Evolutionary conservation across 805 yeast species (phyloP).

Genomic region (Lipomyces chichibuensis): DNA sequence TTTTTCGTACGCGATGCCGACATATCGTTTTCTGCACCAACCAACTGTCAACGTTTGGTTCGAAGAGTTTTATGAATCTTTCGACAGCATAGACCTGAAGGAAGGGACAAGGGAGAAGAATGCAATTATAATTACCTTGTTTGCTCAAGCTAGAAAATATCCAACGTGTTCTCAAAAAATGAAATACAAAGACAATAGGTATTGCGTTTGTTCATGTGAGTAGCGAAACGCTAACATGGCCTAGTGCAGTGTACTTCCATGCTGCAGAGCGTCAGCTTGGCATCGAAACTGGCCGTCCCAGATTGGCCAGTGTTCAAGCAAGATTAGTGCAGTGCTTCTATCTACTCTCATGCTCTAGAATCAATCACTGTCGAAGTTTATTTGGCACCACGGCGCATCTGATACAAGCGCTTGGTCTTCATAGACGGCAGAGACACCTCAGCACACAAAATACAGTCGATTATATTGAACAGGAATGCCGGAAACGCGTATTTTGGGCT

Average conservation of each 20-base stretch:
- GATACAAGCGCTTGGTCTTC: conserved; percentile 28
- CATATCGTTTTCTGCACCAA: conserved; percentile 29
- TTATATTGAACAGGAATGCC: conserved; percentile 34
- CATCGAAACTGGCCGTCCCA: conserved; percentile 24
- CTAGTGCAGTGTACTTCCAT: conserved; percentile 15
- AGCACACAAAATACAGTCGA: conserved; percentile 1
- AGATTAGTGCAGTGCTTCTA: conserved; percentile 30
- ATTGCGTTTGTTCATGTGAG: too few relatives aligned
- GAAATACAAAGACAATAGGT: conserved; percentile 12
- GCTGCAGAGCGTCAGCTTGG: conserved; percentile 29
- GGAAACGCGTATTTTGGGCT: conserved; percentile 38
- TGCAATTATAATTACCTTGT: conserved; percentile 22
- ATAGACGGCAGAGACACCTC: conserved; percentile 20
- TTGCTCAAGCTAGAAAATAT: conserved; percentile 28
- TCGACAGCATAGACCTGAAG: conserved; percentile 9
- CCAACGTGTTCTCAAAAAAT: conserved; percentile 5
- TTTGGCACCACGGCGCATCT: conserved; percentile 31
- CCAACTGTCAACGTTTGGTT: conserved; percentile 26
- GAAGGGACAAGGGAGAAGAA: conserved; percentile 22
- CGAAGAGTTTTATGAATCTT: conserved; percentile 27
- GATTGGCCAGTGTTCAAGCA: conserved; percentile 29
- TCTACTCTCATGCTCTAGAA: conserved; percentile 28
- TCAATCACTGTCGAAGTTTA: conserved; percentile 29
- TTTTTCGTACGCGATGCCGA: conserved; percentile 32
- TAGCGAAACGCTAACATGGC: too few relatives aligned